Base-by-base conservation (phyloP, 345 rosid genomes). In the Litchi chinensis region DNA sequence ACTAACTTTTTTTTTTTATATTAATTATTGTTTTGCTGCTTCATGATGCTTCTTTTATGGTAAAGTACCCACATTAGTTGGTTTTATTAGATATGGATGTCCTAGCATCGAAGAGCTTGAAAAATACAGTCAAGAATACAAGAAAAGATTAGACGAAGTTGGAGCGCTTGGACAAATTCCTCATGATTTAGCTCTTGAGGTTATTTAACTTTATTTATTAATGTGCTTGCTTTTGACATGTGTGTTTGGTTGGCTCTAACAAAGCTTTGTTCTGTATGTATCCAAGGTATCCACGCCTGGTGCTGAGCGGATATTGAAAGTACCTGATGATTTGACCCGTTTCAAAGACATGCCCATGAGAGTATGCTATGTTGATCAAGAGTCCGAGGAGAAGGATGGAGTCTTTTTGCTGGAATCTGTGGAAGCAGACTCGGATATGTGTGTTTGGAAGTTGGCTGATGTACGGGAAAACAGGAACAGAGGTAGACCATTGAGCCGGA, bases 261-360 rank as follows among this genome's bases (percentile, higher is more conserved):
- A 46, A 1, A 0, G 0, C 0, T 76, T 57, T 67, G 15, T 74
- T 80, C 71, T 75, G 18, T 32, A 72, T 69, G n/a, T 39, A 74
- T 69, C 71, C 40, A 80, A 95, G 99, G 95, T 95, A 68, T 93
- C 99, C 50, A 86, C 97, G 80, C 98, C 96, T 16, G 96, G 99
- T 56, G 95, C 96, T 65, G 95, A 93, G 82, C 90, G 99, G 82
- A 80, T 93, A 72, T 77, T 93, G 24, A 93, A 82, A 86, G 91
- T 95, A 43, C 98, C 95, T 0, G 91, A 88, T 69, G 98, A 95
- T 75, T 84, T 95, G 79, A 41, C 43, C 32, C 89, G 92, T 52
- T 93, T 95, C 82, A 81, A 83, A 79, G 96, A 87, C 24, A 82
- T 90, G 93, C 90, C 97, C 1, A 86, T 92, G 93, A 89, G 85